Percentiles rank a stretch among this genome's conserved stretches.
Conservation (phyloP, 768 basidiomycete species). For the Psilocybe cyanescens region DNA sequence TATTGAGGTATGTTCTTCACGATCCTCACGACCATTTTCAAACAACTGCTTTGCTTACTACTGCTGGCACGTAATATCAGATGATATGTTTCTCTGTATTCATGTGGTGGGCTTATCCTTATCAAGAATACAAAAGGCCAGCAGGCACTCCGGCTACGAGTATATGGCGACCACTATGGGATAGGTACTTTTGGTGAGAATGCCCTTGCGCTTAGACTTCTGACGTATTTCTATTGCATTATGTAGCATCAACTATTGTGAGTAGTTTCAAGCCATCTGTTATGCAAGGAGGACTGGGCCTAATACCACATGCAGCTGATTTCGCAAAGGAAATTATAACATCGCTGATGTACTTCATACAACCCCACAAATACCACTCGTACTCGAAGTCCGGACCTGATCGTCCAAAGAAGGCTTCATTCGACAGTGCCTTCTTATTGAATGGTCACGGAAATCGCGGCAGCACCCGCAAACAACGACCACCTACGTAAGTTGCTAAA, state of each 20-base stretch:
- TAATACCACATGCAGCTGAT: conserved; percentile 14
- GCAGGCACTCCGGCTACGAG: conserved; percentile 49
- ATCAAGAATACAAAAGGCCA: conserved; percentile 61
- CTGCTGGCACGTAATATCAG: conserved; percentile 37
- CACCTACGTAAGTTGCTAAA: neutral
- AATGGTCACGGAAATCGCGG: neutral
- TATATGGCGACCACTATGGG: conserved; percentile 74
- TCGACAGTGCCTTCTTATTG: conserved; percentile 20
- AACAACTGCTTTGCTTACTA: neutral
- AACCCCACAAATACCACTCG: conserved; percentile 11
- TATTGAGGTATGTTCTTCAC: conserved; percentile 61
- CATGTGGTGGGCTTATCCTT: conserved; percentile 86
- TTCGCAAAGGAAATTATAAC: conserved; percentile 16
- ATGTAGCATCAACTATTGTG: conserved; percentile 37
- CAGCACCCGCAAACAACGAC: neutral
- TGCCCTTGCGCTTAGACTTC: neutral
- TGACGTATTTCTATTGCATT: neutral
- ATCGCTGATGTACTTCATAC: conserved; percentile 24
- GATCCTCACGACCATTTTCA: too few relatives aligned
- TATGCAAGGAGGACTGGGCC: neutral
- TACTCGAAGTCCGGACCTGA: neutral
- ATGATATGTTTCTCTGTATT: conserved; percentile 81
- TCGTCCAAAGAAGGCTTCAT: conserved; percentile 7
- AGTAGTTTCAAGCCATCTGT: neutral
- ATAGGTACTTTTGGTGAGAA: conserved; percentile 49